Evolutionary conservation across 495 filamentous ascomycete species (phyloP).

Genomic region (Xylaria scruposa): DNA sequence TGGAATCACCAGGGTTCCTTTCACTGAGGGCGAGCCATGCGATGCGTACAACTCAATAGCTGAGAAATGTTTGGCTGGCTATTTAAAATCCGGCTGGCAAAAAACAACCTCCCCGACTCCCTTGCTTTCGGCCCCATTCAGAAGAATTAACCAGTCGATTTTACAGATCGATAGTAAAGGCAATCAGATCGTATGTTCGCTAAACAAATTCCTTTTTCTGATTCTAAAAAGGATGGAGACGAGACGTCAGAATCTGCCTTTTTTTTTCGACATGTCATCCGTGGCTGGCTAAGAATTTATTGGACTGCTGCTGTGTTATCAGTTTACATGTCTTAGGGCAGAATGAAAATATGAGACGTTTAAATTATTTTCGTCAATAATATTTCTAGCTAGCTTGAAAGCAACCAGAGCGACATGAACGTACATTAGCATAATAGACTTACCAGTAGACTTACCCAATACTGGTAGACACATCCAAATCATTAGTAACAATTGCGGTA

Average conservation of each 20-base stretch:
- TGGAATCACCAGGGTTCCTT: not conserved
- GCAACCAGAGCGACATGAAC: not conserved
- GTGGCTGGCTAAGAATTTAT: not conserved
- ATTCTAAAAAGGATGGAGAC: constrained; percentile 2
- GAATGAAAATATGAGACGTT: not conserved
- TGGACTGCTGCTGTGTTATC: not conserved
- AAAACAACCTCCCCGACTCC: not conserved
- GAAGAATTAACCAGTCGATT: constrained; percentile 1
- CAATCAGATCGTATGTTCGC: not conserved
- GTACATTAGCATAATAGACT: not conserved
- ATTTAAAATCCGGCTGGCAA: not conserved
- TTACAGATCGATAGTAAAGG: not conserved
- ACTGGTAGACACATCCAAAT: not conserved
- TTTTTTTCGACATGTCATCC: constrained; percentile 17
- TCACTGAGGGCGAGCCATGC: not conserved
- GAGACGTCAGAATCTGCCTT: constrained; percentile 10
- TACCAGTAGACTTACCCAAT: not conserved
- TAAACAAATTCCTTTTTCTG: constrained; percentile 2
- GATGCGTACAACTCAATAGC: constrained; percentile 3
- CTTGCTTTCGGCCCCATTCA: constrained; percentile 15
- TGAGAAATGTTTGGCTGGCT: constrained; percentile 11
- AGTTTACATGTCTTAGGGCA: constrained; percentile 8
- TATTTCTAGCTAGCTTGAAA: not conserved
- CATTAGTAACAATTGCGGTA: not conserved
- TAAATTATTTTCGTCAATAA: not conserved